phyloP scores from a whole-genome alignment of 148 eudicot genomes.

The Simmondsia chinensis region DNA sequence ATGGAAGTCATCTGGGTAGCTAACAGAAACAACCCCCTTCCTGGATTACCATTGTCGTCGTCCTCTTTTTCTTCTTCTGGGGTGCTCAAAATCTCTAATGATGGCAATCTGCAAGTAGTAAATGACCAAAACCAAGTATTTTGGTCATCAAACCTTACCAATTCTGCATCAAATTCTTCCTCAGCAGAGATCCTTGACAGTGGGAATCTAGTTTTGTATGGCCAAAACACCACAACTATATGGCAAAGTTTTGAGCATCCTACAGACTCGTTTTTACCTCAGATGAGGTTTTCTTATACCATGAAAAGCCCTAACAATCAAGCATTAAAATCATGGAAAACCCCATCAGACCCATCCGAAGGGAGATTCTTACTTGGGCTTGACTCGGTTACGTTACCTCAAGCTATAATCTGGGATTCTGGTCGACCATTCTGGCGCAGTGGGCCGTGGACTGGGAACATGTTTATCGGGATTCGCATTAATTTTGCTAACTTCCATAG shows the following conservation, averaged over 20 bases:
- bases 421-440: slow-evolving; percentile 21
- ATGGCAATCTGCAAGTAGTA: slow-evolving; percentile 22
- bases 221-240: slow-evolving; percentile 10
- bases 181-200: slow-evolving; percentile 34
- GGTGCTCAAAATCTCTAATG: slow-evolving; percentile 1
- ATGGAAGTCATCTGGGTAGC: slow-evolving; percentile 24
- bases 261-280: slow-evolving; percentile 35
- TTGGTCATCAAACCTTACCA: slow-evolving; percentile 35
- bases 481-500: slow-evolving; percentile 10
- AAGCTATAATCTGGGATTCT: slow-evolving; percentile 16
- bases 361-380: slow-evolving; percentile 13
- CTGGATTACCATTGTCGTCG: no score
- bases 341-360: slow-evolving; percentile 16
- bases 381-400: slow-evolving; percentile 11
- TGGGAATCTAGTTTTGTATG: slow-evolving; percentile 43
- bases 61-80: slow-evolving; percentile 9
- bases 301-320: slow-evolving; percentile 1
- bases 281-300: slow-evolving; percentile 8
- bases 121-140: slow-evolving; percentile 19
- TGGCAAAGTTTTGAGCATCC: slow-evolving; percentile 82
- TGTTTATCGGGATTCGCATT: slow-evolving; percentile 23
- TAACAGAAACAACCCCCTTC: slow-evolving; percentile 16
- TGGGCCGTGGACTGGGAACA: slow-evolving; percentile 40
- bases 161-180: background rate
- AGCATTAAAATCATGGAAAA: slow-evolving; percentile 13